Evolutionary conservation across 108 stramenopile species (phyloP), one percentile per base, ranked within the genome.

Genomic region (Skeletonema menzelii): DNA sequence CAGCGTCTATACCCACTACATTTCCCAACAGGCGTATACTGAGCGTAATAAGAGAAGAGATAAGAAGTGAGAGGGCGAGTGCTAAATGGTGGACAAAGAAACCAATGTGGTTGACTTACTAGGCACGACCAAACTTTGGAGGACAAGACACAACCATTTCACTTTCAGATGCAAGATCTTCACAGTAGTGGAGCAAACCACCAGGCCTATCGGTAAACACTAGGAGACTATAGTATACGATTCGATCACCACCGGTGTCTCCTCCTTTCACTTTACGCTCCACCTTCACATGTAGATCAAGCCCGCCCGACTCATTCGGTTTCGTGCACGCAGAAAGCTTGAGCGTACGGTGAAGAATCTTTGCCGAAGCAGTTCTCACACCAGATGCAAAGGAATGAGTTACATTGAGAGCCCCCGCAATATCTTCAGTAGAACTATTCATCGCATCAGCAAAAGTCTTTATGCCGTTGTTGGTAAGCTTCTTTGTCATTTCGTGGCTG

Each of bases 381-480:
- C 77, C 74, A 40, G 75, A 56, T 24, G 90, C 93, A 70, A 93
- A 95, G 13, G 83, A 75, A 47, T 76, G 32, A 30, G 82, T 59
- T 55, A 83, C 66, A 17, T 77, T 66, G 35, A 79, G 70, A 2
- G 79, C 88, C 60, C 67, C 64, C 63, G 84, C 85, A 58, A 94
- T 81, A 3, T 76, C 63, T 11, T 85, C 60, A 34, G 73, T 72
- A 0, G 82, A 68, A 19, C 73, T 71, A 4, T 76, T 66, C 32
- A 92, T 24, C n/a, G 86, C 93, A 79, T 94, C 89, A 44, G 68
- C 66, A 70, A 96, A 96, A 8, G 86, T 74, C 2, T 47, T 46
- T 31, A 96, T 94, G 10, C 86, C 83, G 37, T 67, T 80, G 8
- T 62, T 58, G 68, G 60, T 63, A 4, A 96, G 76, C 42, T 80